Percentiles rank a stretch among this genome's conserved stretches.
These are phyloP conservation scores for Aspergillus fumigatiaffinis DNA, from an alignment of 2,329 filamentous ascomycete species.

Conservation along the genomic window DNA sequence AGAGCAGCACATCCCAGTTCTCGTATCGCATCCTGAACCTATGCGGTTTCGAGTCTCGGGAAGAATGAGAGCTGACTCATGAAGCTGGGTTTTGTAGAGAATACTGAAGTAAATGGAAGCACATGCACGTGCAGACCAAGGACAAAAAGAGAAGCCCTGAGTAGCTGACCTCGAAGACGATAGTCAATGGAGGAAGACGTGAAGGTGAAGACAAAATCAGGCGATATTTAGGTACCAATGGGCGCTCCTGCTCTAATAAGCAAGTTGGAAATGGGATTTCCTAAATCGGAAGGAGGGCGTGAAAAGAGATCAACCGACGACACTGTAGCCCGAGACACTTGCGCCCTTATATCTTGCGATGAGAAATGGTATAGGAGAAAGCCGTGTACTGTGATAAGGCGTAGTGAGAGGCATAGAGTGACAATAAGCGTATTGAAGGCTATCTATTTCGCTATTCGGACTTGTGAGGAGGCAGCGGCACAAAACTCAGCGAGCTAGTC, in stretches of 20 bases:
- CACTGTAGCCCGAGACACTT: neutral
- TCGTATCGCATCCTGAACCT: constrained; percentile 68
- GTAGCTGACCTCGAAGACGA: neutral
- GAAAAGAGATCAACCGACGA: neutral
- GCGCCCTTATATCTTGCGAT: neutral
- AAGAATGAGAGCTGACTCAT: constrained; percentile 26
- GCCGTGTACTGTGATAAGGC: neutral
- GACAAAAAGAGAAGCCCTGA: neutral
- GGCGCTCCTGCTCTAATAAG: neutral
- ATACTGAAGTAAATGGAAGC: constrained; percentile 17
- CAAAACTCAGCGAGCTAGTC: constrained; percentile 12
- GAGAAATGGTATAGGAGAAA: neutral
- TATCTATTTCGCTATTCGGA: neutral
- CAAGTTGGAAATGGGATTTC: neutral
- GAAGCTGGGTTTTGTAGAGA: constrained; percentile 10
- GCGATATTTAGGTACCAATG: neutral
- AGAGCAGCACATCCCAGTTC: constrained; percentile 81
- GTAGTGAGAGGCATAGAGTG: neutral
- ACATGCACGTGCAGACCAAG: neutral
- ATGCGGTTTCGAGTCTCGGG: constrained; percentile 19
- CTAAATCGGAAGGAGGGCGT: neutral
- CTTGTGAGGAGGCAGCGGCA: constrained; percentile 6
- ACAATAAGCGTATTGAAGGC: neutral
- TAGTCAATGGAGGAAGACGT: neutral
- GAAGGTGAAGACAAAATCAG: neutral